Conservation (phyloP, 108 stramenopile genomes). For the Cyclotella sp. region DNA sequence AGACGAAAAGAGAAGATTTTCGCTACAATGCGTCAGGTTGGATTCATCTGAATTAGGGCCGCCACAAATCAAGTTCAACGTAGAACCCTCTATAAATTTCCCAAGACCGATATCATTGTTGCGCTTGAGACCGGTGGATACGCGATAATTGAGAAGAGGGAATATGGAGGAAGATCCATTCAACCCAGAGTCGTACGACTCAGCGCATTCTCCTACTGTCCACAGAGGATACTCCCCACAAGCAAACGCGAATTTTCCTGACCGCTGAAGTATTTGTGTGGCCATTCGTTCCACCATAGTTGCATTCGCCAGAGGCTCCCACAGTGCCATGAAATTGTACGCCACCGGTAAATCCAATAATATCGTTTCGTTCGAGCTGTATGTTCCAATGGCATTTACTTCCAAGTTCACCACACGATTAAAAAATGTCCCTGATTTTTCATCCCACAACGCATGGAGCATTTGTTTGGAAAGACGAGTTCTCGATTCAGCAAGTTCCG, state of each 20-base stretch:
- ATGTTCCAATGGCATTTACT: slow-evolving; percentile 3
- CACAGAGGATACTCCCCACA: slow-evolving; percentile 62
- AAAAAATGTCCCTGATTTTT: slow-evolving; percentile 36
- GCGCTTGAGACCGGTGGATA: slow-evolving; percentile 41
- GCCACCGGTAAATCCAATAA: slow-evolving; percentile 33
- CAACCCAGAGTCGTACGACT: neutral
- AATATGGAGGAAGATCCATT: slow-evolving; percentile 18
- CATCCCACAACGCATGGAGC: slow-evolving; percentile 48
- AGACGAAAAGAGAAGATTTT: slow-evolving; percentile 35
- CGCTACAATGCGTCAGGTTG: slow-evolving; percentile 33
- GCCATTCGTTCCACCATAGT: slow-evolving; percentile 45
- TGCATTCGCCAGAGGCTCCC: slow-evolving; percentile 35
- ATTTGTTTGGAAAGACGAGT: slow-evolving; percentile 21
- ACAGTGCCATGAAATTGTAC: slow-evolving; percentile 46
- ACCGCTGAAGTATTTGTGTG: slow-evolving; percentile 49
- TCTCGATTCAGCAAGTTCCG: slow-evolving; percentile 17
- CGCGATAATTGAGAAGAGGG: slow-evolving; percentile 48
- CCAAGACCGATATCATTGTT: slow-evolving; percentile 46
- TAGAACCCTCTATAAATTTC: slow-evolving; percentile 35
- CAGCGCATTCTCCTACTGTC: slow-evolving; percentile 48
- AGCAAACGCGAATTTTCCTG: slow-evolving; percentile 51
- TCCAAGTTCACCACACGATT: slow-evolving; percentile 31
- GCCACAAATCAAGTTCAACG: slow-evolving; percentile 51
- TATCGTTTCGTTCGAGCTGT: slow-evolving; percentile 25
- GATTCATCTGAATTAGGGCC: slow-evolving; percentile 42